Conservation (phyloP, 768 basidiomycete genomes). For the Termitomyces sp. region DNA sequence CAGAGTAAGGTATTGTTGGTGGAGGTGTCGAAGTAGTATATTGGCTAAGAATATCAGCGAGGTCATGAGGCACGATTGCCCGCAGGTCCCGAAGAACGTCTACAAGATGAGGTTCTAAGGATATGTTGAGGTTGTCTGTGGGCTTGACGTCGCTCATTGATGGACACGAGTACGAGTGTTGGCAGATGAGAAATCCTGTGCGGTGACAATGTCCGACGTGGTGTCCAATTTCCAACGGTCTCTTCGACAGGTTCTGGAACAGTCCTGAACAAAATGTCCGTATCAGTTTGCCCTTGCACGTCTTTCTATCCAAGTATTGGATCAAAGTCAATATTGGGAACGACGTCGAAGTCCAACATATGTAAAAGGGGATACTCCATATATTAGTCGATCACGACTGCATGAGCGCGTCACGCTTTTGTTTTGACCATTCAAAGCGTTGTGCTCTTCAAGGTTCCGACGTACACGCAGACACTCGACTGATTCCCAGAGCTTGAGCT, state of each 20-base stretch:
- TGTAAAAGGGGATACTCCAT: not conserved
- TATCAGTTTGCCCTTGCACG: not conserved
- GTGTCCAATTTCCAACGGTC: not conserved
- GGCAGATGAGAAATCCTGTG: constrained; percentile 2
- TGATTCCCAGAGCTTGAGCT: not conserved
- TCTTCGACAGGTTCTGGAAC: not conserved
- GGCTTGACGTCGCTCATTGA: constrained; percentile 13
- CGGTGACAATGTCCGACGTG: not conserved
- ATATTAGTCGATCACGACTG: not conserved
- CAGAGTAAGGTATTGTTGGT: constrained; percentile 54
- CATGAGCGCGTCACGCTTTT: not conserved
- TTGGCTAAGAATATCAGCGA: constrained; percentile 34
- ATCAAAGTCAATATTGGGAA: not conserved
- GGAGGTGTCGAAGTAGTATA: constrained; percentile 32
- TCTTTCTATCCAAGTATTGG: not conserved
- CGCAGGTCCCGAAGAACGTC: constrained; percentile 41
- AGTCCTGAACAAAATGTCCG: not conserved
- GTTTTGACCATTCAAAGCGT: not conserved
- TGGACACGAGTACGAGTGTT: constrained; percentile 17
- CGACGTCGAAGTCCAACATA: not conserved
- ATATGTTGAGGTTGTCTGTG: constrained; percentile 47
- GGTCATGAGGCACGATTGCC: constrained; percentile 38
- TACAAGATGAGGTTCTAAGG: constrained; percentile 61
- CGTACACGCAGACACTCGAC: not conserved
- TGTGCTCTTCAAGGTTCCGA: not conserved